Conservation (phyloP, 768 basidiomycete species). For the Pleurotus eryngii region DNA sequence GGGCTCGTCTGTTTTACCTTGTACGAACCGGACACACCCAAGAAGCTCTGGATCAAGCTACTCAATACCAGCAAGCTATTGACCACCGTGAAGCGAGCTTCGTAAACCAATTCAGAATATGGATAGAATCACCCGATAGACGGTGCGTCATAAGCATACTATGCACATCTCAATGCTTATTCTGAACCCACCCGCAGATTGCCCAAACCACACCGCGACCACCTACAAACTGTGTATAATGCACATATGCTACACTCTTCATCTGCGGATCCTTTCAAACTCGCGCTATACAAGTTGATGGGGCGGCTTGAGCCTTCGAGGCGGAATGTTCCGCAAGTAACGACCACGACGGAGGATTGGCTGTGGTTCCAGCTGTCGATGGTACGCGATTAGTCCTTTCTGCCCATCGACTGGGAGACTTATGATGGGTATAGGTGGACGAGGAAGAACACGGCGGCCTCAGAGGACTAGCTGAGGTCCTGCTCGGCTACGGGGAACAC, state of each 20-base stretch:
- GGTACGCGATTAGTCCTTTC: constrained; percentile 34
- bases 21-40: constrained; percentile 79
- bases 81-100: constrained; percentile 82
- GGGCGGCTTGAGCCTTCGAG: constrained; percentile 84
- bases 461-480: constrained; percentile 67
- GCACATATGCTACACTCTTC: constrained; percentile 88
- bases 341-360: constrained; percentile 95
- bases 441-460: constrained; percentile 81
- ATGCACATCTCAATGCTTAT: constrained; percentile 2
- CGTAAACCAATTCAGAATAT: constrained; percentile 75
- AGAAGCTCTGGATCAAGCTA: constrained; percentile 79
- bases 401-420: not conserved
- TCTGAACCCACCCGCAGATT: constrained; percentile 37
- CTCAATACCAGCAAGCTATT: constrained; percentile 64
- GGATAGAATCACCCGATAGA: constrained; percentile 78
- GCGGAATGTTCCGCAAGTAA: constrained; percentile 79
- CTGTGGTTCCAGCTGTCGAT: constrained; percentile 95
- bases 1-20: constrained; percentile 93
- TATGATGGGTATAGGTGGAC: constrained; percentile 48
- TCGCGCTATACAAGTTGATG: constrained; percentile 93
- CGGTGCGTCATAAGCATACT: constrained; percentile 41
- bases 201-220: constrained; percentile 72
- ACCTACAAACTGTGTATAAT: constrained; percentile 77
- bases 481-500: constrained; percentile 75
- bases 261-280: constrained; percentile 91